Evolutionary conservation across 305 asterid genomes (phyloP), one percentile per base, ranked within the genome.

Genomic region (Salvia sclarea): DNA sequence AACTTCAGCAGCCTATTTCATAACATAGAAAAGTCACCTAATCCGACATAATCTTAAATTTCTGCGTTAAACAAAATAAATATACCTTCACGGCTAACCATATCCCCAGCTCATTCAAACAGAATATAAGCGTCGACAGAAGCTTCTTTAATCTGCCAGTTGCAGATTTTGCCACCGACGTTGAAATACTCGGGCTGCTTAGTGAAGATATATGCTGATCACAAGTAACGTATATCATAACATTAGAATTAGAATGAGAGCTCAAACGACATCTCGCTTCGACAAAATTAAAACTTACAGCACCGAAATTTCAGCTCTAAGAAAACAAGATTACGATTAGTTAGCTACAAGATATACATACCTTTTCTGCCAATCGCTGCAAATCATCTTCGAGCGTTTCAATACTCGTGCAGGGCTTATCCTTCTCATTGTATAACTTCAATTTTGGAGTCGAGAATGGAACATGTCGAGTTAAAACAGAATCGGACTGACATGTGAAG

Each of bases 71-170:
- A 66, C 13, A 49, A 55, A 43, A 49, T 61, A 6, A 53, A 56
- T 1, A 65, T 85, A 92, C 98, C 96, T 92, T 85, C 63, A 78
- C 45, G 33, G 96, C 90, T 79, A 78, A 55, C 92, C 90, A 85
- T 68, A 82, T 55, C 22, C 98, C 96, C 57, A 88, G 86, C 85
- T 90, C 95, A 1, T 43, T 57, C 55, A 88, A 40, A 78, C 98
- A 92, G 76, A 83, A 88, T 75, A 31, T 9, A 58, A 90, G 75
- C 35, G 79, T 74, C 0, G 81, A 63, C 47, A 43, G 33, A 68
- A 83, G 75, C 57, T 68, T 83, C 12, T 61, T 47, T 53, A 93
- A 43, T 79, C 53, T 84, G 54, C 78, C 79, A 62, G 48, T 74
- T 33, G 83, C 82, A 66, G 88, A 75, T 66, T 45, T 66, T 13